phyloP scores from a whole-genome alignment of 768 basidiomycete species.

The Serendipita sp. region DNA sequence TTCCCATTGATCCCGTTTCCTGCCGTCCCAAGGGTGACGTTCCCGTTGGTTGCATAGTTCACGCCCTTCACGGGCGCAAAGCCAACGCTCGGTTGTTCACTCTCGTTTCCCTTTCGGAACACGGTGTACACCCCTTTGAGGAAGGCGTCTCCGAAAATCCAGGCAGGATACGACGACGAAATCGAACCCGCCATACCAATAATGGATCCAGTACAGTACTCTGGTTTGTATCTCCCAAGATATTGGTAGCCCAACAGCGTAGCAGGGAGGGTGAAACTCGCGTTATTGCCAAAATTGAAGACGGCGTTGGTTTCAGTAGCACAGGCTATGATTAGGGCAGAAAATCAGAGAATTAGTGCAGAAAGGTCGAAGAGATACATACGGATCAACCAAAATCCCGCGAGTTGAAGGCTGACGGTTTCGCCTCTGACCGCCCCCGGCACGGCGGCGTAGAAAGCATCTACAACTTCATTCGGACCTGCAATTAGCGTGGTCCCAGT shows the following conservation, averaged over 20 bases:
- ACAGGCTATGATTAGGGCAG: not conserved
- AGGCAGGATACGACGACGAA: not conserved
- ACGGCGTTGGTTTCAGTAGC: not conserved
- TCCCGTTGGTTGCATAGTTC: not conserved
- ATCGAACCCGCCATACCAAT: not conserved
- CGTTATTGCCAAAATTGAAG: not conserved
- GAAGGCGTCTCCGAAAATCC: conserved; percentile 1
- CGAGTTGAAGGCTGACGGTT: not conserved
- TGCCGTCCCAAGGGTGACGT: not conserved
- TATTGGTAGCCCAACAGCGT: not conserved
- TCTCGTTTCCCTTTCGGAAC: not conserved
- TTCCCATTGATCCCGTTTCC: not conserved
- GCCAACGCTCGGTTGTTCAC: not conserved
- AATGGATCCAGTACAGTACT: not conserved
- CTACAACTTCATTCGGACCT: not conserved
- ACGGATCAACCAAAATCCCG: not conserved
- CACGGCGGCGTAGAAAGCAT: not conserved
- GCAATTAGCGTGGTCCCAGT: not conserved
- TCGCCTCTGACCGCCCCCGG: not conserved
- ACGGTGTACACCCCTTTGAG: not conserved
- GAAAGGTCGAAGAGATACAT: not conserved
- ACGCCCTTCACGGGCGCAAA: not conserved
- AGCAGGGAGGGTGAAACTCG: not conserved
- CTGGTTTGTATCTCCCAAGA: not conserved
- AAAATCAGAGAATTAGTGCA: not conserved